Evolutionary conservation across 768 basidiomycete species (phyloP).

Genomic region (Aureoboletus auriporus): DNA sequence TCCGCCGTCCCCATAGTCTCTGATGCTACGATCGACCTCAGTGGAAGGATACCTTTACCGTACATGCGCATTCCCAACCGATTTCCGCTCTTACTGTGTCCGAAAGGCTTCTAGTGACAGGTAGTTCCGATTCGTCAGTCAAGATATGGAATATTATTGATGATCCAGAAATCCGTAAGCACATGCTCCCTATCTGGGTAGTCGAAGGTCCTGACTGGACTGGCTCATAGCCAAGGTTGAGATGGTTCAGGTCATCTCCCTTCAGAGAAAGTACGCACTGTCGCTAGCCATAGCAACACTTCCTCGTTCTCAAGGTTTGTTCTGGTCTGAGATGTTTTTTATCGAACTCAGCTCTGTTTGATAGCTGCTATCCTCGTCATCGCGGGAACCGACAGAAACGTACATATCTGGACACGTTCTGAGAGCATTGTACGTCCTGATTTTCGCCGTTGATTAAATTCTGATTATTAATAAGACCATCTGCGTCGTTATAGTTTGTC

Average conservation of each 20-base stretch:
- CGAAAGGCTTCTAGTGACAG: constrained; percentile 57
- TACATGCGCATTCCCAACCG: constrained; percentile 63
- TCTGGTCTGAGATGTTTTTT: constrained; percentile 7
- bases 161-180: constrained; percentile 29
- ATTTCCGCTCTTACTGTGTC: constrained; percentile 63
- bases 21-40: constrained; percentile 26
- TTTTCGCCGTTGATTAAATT: constrained; percentile 1
- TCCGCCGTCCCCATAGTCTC: constrained; percentile 6
- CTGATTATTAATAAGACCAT: background rate
- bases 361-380: constrained; percentile 72
- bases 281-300: constrained; percentile 60
- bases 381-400: constrained; percentile 72
- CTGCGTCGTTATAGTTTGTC: constrained; percentile 44
- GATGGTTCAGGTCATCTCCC: constrained; percentile 54
- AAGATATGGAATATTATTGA: constrained; percentile 63
- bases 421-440: constrained; percentile 45
- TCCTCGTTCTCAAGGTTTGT: constrained; percentile 63
- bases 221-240: constrained; percentile 31
- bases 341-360: background rate
- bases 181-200: background rate
- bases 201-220: constrained; percentile 5
- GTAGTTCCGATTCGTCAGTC: constrained; percentile 76
- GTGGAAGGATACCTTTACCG: constrained; percentile 50
- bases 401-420: constrained; percentile 74
- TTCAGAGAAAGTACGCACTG: constrained; percentile 73